Evolutionary conservation across 495 filamentous ascomycete genomes (phyloP).

Genomic region (Penicillium canariense): DNA sequence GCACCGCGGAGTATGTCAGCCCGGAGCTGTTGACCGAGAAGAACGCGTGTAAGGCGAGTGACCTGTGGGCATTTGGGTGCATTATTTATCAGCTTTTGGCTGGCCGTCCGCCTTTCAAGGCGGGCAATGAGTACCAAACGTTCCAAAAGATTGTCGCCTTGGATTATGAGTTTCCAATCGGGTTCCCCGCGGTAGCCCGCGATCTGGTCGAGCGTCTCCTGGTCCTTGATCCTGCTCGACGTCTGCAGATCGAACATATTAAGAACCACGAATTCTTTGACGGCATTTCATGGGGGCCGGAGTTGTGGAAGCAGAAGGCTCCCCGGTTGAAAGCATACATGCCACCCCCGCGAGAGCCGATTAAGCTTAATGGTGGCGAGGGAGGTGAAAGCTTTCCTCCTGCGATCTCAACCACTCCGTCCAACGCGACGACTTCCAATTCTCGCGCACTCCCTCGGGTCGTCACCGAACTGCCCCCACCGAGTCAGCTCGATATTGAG

Average conservation of each 20-base stretch:
- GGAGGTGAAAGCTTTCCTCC: slow-evolving; percentile 47
- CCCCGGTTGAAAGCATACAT: slow-evolving; percentile 85
- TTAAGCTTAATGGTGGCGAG: slow-evolving; percentile 69
- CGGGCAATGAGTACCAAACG: slow-evolving; percentile 92
- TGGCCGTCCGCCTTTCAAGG: slow-evolving; percentile 95
- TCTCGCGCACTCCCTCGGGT: slow-evolving; percentile 68
- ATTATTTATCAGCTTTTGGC: slow-evolving; percentile 96
- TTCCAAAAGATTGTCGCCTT: slow-evolving; percentile 97
- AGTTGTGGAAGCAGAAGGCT: slow-evolving; percentile 87
- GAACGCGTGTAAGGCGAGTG: slow-evolving; percentile 95
- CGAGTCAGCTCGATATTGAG: slow-evolving; percentile 95
- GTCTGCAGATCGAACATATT: slow-evolving; percentile 93
- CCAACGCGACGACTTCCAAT: slow-evolving; percentile 37
- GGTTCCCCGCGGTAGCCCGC: slow-evolving; percentile 83
- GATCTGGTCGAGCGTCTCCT: slow-evolving; percentile 92
- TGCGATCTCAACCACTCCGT: slow-evolving; percentile 47
- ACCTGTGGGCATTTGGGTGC: slow-evolving; percentile 99
- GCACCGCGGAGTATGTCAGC: slow-evolving; percentile 97
- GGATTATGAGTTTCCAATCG: slow-evolving; percentile 89
- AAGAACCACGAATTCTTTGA: slow-evolving; percentile 97
- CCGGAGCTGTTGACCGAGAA: slow-evolving; percentile 94
- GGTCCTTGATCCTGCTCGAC: slow-evolving; percentile 81
- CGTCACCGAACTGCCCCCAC: slow-evolving; percentile 93
- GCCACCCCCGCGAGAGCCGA: slow-evolving; percentile 75
- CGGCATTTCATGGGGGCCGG: slow-evolving; percentile 80